A percentile compares a stretch with the other conserved stretches of the same genome.
phyloP scores from a whole-genome alignment of 305 asterid genomes.

The Fraxinus paxiana region DNA sequence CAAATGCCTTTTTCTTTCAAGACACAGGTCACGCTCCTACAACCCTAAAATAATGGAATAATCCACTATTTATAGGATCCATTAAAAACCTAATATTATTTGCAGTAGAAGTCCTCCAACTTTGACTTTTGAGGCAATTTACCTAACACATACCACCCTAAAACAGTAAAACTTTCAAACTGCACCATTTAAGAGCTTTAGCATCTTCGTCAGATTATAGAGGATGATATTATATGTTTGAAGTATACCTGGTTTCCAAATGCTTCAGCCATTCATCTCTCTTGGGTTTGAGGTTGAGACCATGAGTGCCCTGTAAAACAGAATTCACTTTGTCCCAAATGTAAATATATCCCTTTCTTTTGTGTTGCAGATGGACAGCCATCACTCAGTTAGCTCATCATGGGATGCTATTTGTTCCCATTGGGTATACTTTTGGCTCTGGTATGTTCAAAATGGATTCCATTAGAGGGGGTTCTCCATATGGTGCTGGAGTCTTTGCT shows the following conservation, averaged over 20 bases:
- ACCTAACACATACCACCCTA: neutral
- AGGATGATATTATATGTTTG: neutral
- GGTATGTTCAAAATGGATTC: conserved; percentile 85
- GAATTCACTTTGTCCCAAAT: neutral
- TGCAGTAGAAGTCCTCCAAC: too few relatives aligned
- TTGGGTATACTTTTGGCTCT: conserved; percentile 72
- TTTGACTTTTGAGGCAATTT: too few relatives aligned
- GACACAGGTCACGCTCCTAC: too few relatives aligned
- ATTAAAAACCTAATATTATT: too few relatives aligned
- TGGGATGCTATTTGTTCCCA: conserved; percentile 85
- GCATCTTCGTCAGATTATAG: neutral
- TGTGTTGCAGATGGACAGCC: conserved; percentile 66
- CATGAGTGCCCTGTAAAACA: neutral
- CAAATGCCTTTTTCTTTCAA: too few relatives aligned
- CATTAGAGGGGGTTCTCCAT: conserved; percentile 71
- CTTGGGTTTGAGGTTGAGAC: neutral
- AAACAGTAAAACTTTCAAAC: neutral
- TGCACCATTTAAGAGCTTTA: neutral
- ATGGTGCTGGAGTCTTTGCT: conserved; percentile 85
- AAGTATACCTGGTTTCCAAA: too few relatives aligned
- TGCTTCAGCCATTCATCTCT: neutral
- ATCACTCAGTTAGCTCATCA: conserved; percentile 84
- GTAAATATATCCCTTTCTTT: neutral
- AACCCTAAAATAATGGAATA: too few relatives aligned
- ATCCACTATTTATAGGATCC: too few relatives aligned